Evolutionary conservation across 2,329 filamentous ascomycete genomes (phyloP), one percentile per base, ranked within the genome.

Genomic region (Didymosphaeria variabile): DNA sequence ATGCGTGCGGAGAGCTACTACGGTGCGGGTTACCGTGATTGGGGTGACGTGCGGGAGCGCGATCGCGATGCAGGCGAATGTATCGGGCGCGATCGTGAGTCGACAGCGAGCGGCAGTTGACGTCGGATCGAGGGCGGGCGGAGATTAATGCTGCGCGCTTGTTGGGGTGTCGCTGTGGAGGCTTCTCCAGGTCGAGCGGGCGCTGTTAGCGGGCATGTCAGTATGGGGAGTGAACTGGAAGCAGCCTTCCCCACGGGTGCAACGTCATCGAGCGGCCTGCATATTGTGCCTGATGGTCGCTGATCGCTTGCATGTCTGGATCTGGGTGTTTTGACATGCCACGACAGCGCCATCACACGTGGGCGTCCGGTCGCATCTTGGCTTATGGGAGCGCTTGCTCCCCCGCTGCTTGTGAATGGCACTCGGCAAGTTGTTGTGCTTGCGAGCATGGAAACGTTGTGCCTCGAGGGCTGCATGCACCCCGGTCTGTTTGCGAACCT

Each of bases 211-310:
- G 56, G 40, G 19, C 49, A 54, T 61, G 44, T 54, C 46, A 42
- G 10, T 6, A 17, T n/a, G 4, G 7, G 5, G 34, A 26, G 42
- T 60, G 58, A 54, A 55, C 40, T 47, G 45, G 55, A 61, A 55
- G 50, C 50, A 31, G 51, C 40, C n/a, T 29, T 36, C 42, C 19
- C 29, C 23, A 19, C 59, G 49, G 26, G 2, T 13, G 32, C 21
- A 29, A 58, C 59, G 55, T 61, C 59, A 58, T 56, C 45, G 19
- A 23, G 26, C 31, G 29, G 36, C 13, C 36, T 36, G 52, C 44
- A 46, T 44, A 54, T 31, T 51, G 59, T 61, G 21, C 59, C 55
- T 61, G 55, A 58, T 21, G 29, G 49, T 19, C 32, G 44, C 55
- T 50, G 21, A 40, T 40, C 50, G n/a, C 34, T 53, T 21, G 34